Conservation (phyloP, 768 basidiomycete genomes). For the Coprinopsis cinerea region DNA sequence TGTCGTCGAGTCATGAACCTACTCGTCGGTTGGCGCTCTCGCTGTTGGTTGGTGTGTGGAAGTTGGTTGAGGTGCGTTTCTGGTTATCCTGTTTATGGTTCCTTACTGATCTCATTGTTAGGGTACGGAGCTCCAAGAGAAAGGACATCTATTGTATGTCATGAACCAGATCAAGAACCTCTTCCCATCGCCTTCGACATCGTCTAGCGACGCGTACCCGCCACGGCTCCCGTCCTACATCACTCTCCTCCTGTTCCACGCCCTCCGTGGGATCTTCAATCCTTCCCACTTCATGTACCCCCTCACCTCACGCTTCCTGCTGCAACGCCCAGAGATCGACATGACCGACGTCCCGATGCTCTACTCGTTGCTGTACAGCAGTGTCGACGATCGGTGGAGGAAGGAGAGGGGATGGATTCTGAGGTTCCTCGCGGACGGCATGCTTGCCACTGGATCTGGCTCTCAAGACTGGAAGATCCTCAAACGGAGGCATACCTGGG, state of each 20-base stretch:
- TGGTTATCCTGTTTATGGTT: not conserved
- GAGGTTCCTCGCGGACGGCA: constrained; percentile 74
- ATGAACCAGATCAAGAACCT: constrained; percentile 60
- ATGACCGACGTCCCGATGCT: constrained; percentile 83
- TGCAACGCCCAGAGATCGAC: constrained; percentile 84
- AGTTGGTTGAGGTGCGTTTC: constrained; percentile 53
- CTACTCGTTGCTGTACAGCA: constrained; percentile 82
- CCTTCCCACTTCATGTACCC: constrained; percentile 89
- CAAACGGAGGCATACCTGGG: constrained; percentile 82
- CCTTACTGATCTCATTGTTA: constrained; percentile 17
- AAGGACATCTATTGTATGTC: constrained; percentile 65
- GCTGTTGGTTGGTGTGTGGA: constrained; percentile 58
- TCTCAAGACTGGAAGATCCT: constrained; percentile 78
- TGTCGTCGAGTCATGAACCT: constrained; percentile 59
- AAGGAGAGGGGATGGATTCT: constrained; percentile 90
- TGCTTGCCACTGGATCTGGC: constrained; percentile 37
- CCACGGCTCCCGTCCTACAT: constrained; percentile 69
- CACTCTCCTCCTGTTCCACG: constrained; percentile 78
- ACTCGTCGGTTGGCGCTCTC: constrained; percentile 57
- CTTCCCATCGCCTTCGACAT: constrained; percentile 32
- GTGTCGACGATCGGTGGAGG: constrained; percentile 73
- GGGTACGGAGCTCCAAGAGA: constrained; percentile 71
- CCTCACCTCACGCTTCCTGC: constrained; percentile 76
- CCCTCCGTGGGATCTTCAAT: constrained; percentile 76
- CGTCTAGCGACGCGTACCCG: constrained; percentile 27